phyloP scores from a whole-genome alignment of 2,329 filamentous ascomycete species.

The Aspergillus calidoustus region DNA sequence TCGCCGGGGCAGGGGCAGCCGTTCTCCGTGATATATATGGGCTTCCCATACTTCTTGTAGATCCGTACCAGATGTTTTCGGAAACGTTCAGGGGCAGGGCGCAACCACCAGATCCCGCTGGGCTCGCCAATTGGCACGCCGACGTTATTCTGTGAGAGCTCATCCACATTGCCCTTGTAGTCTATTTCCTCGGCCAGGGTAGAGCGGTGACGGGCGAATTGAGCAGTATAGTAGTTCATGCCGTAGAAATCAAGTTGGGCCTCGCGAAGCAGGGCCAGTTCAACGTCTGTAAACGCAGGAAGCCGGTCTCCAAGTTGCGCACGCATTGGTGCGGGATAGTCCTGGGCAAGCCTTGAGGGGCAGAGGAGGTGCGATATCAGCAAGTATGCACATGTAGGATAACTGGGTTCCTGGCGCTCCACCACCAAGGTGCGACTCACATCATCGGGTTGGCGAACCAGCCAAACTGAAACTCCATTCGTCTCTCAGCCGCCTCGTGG shows the following conservation, averaged over 20 bases:
- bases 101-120: constrained; percentile 18
- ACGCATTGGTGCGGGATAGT: constrained; percentile 41
- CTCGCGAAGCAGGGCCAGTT: background rate
- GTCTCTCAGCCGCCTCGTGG: constrained; percentile 26
- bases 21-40: constrained; percentile 18
- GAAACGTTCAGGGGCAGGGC: constrained; percentile 6
- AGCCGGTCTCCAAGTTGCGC: constrained; percentile 13
- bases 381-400: too few species aligned
- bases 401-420: constrained; percentile 13
- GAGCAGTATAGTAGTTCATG: constrained; percentile 23
- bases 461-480: constrained; percentile 33
- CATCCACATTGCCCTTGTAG: constrained; percentile 18
- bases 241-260: constrained; percentile 19
- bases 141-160: constrained; percentile 7
- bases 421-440: constrained; percentile 11
- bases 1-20: constrained; percentile 16
- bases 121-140: constrained; percentile 2
- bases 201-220: constrained; percentile 9
- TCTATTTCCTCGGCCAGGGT: constrained; percentile 13
- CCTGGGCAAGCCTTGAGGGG: constrained; percentile 22
- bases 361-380: too few species aligned
- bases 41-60: constrained; percentile 3
- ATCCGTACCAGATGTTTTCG: constrained; percentile 13
- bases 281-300: background rate
- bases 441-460: constrained; percentile 48